Evolutionary conservation across 352 stramenopile species (phyloP).

Genomic region (Phytophthora pluvialis): DNA sequence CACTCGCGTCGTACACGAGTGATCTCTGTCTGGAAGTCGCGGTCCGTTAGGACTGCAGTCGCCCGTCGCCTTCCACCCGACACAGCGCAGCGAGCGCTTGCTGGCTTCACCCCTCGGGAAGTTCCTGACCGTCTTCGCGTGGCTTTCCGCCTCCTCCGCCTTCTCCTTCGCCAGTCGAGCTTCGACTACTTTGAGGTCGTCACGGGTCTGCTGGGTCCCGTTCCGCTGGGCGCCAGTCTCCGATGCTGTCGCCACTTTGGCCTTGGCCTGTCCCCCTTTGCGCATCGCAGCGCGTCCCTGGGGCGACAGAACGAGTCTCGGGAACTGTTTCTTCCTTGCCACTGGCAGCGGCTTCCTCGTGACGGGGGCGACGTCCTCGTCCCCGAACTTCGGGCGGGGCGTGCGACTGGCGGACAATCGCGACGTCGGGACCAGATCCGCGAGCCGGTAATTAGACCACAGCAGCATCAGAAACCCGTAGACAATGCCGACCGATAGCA

Average conservation of each 20-base stretch:
- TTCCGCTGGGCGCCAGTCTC: slow-evolving; percentile 6
- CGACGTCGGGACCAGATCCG: neutral
- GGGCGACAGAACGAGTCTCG: slow-evolving; percentile 21
- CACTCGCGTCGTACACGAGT: slow-evolving; percentile 19
- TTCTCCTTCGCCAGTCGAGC: slow-evolving; percentile 9
- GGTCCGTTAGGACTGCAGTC: slow-evolving; percentile 30
- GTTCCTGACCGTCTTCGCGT: slow-evolving; percentile 18
- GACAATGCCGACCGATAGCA: slow-evolving; percentile 1
- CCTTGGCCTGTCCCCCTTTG: slow-evolving; percentile 5
- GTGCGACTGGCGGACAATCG: slow-evolving; percentile 2
- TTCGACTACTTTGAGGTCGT: neutral
- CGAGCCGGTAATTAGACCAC: slow-evolving; percentile 16
- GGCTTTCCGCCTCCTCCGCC: slow-evolving; percentile 2
- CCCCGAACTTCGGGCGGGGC: slow-evolving; percentile 21
- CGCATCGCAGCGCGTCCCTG: slow-evolving; percentile 17
- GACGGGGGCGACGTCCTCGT: slow-evolving; percentile 15
- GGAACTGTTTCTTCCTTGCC: slow-evolving; percentile 15
- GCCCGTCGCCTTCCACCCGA: slow-evolving; percentile 30
- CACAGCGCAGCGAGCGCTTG: slow-evolving; percentile 15
- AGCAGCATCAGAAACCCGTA: slow-evolving; percentile 18
- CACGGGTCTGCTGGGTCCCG: neutral
- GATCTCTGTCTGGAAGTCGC: slow-evolving; percentile 19
- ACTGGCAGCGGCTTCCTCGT: slow-evolving; percentile 13
- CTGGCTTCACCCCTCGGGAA: slow-evolving; percentile 11
- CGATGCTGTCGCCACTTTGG: neutral